These are phyloP conservation scores for Phytophthora citricola DNA, from an alignment of 352 stramenopile genomes.

Conservation along the genomic window DNA sequence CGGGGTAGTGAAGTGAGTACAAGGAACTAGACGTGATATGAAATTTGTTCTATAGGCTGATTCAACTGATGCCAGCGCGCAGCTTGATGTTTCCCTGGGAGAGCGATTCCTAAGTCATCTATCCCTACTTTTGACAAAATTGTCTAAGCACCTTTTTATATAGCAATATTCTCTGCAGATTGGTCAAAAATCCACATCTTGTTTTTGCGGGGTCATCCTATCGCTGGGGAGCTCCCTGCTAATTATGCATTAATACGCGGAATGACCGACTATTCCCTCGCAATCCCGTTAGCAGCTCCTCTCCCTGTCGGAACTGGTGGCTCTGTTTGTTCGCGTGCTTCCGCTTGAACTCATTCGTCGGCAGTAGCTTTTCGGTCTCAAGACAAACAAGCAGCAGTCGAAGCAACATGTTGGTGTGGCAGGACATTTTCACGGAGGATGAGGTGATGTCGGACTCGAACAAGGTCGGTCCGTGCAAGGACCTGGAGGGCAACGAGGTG, in stretches of 20 bases:
- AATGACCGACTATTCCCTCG: not conserved
- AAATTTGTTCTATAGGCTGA: no score
- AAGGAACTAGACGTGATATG: no score
- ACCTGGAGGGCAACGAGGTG: slow-evolving; percentile 60
- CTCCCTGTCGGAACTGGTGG: slow-evolving; percentile 36
- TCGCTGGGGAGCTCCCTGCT: not conserved
- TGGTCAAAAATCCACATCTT: slow-evolving; percentile 12
- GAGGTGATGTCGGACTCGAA: slow-evolving; percentile 73
- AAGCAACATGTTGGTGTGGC: slow-evolving; percentile 67
- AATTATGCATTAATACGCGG: not conserved
- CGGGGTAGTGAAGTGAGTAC: no score
- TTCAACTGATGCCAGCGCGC: no score
- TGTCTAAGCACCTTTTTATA: no score
- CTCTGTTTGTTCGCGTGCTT: slow-evolving; percentile 25
- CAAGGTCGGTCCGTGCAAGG: slow-evolving; percentile 57
- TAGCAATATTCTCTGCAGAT: slow-evolving; percentile 4
- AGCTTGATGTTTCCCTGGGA: no score
- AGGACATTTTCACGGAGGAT: slow-evolving; percentile 75
- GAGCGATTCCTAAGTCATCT: no score
- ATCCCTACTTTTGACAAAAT: no score
- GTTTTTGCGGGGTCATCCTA: not conserved
- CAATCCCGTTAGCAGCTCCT: not conserved
- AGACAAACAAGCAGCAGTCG: slow-evolving; percentile 28
- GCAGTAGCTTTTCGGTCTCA: slow-evolving; percentile 41
- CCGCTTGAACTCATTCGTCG: not conserved